Evolutionary conservation across 257 asterid species (phyloP).

Genomic region (Solanum tarijense): DNA sequence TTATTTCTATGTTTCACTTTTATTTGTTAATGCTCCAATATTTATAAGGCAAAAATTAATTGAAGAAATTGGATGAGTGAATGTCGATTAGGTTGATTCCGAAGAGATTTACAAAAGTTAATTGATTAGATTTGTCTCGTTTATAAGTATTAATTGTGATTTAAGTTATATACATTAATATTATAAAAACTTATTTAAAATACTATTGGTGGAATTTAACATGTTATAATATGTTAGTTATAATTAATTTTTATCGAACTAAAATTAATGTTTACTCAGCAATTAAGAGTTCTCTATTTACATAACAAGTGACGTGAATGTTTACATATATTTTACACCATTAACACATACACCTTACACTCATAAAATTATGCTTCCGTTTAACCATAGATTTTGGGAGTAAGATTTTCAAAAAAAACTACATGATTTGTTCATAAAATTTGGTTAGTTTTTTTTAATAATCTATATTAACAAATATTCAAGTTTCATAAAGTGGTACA

Average conservation of each 20-base stretch:
- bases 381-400: not conserved
- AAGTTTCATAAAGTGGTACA: not conserved
- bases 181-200: too few species aligned
- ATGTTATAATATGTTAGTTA: not conserved
- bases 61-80: not conserved
- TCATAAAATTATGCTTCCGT: not conserved
- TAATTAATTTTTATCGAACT: not conserved
- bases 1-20: not conserved
- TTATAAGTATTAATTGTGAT: not conserved
- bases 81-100: not conserved
- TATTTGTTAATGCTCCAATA: not conserved
- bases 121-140: not conserved
- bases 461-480: not conserved
- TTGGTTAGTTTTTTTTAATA: not conserved
- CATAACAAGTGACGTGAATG: not conserved
- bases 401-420: too few species aligned
- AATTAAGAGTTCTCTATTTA: not conserved
- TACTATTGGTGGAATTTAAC: not conserved
- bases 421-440: not conserved
- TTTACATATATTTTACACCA: not conserved
- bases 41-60: not conserved
- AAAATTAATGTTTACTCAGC: not conserved
- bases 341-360: not conserved
- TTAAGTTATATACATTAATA: not conserved
- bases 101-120: not conserved